Conservation (phyloP, 768 basidiomycete species). For the Coprinellus micaceus region DNA sequence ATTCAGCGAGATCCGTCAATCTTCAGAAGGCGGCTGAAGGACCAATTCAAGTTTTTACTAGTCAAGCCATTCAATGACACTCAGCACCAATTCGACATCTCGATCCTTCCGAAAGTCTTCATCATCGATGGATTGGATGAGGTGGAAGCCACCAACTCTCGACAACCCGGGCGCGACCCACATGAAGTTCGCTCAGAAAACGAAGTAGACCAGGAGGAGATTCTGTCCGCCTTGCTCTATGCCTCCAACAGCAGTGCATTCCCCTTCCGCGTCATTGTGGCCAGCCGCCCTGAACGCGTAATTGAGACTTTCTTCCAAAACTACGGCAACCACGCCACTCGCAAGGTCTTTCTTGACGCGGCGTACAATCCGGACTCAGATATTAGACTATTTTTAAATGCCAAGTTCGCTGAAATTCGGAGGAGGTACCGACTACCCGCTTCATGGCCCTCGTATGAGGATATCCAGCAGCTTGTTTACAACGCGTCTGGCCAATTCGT, state of each 20-base stretch:
- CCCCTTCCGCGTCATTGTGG: slow-evolving; percentile 3
- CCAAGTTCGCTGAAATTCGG: background rate
- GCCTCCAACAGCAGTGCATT: background rate
- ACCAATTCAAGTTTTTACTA: background rate
- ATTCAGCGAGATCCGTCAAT: too few relatives aligned
- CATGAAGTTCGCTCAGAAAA: background rate
- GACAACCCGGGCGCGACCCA: background rate
- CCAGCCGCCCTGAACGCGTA: slow-evolving; percentile 7
- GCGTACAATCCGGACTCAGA: background rate
- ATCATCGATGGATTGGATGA: slow-evolving; percentile 14
- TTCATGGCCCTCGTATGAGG: background rate
- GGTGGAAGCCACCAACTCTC: background rate
- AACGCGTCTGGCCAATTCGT: slow-evolving; percentile 16
- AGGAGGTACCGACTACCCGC: slow-evolving; percentile 3
- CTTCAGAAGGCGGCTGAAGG: too few relatives aligned
- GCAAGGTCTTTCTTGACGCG: background rate
- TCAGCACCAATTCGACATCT: background rate
- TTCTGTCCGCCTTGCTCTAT: slow-evolving; percentile 4
- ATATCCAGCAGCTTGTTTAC: background rate
- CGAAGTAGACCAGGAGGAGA: background rate
- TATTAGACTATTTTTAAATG: background rate
- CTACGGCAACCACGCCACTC: background rate
- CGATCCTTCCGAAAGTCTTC: background rate
- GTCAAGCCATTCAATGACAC: background rate
- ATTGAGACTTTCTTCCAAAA: background rate